These are phyloP conservation scores for Hyaloscypha variabilis DNA, from an alignment of 495 filamentous ascomycete genomes.

Conservation along the genomic window DNA sequence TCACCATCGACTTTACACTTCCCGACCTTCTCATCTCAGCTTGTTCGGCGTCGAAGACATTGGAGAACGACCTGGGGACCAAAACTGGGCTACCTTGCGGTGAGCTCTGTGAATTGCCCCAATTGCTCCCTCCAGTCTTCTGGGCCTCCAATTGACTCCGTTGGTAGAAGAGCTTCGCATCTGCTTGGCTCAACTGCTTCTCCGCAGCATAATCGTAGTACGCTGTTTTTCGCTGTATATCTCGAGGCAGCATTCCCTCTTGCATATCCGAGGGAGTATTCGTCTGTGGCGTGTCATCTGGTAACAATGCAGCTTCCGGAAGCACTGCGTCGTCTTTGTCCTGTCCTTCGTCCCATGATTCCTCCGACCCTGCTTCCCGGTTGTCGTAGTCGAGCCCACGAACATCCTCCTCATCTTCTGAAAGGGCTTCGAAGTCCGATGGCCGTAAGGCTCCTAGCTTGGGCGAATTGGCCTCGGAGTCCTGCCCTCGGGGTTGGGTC, in stretches of 20 bases:
- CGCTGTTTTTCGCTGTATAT: conserved; percentile 76
- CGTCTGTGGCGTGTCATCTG: conserved; percentile 22
- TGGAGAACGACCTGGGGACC: conserved; percentile 36
- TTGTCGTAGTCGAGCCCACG: conserved; percentile 31
- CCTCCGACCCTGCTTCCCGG: conserved; percentile 24
- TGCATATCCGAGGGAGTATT: conserved; percentile 27
- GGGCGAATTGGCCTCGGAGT: conserved; percentile 22
- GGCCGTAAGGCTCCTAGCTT: conserved; percentile 7
- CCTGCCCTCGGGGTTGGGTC: conserved; percentile 2
- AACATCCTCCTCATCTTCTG: conserved; percentile 35
- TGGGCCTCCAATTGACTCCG: conserved; percentile 70
- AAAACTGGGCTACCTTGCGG: conserved; percentile 55
- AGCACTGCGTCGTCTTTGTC: conserved; percentile 31
- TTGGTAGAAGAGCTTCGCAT: conserved; percentile 95
- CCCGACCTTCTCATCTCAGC: conserved; percentile 36
- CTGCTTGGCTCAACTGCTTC: conserved; percentile 85
- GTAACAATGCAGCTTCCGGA: conserved; percentile 26
- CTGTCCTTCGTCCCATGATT: conserved; percentile 16
- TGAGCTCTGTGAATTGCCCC: conserved; percentile 47
- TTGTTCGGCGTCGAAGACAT: conserved; percentile 30
- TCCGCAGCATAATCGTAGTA: conserved; percentile 88
- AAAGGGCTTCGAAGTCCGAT: conserved; percentile 4
- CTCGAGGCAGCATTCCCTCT: conserved; percentile 69
- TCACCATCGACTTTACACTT: conserved; percentile 43
- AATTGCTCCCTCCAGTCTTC: conserved; percentile 46